Base-by-base conservation (phyloP, 1,139 yeast species). In the Pichia inconspicua region DNA sequence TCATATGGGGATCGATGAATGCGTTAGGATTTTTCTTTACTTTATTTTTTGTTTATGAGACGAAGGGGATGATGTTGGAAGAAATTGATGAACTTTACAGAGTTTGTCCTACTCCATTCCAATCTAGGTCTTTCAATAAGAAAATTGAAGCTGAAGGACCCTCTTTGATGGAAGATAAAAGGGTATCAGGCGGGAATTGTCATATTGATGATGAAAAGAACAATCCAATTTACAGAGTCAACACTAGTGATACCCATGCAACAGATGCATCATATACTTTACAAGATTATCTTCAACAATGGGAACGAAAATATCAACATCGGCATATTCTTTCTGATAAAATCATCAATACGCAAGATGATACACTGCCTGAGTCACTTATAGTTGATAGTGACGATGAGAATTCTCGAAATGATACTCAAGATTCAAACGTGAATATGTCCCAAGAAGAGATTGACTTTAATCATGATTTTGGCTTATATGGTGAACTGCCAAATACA, bases 1-100 rank as follows among this genome's bases (percentile, higher is more conserved):
- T 82, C 64, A 70, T 84, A 47, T 84, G 92, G 92, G 90, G 90
- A 27, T 78, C 85, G 1, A 69, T 79, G 52, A 82, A 81, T 66
- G 69, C 78, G 32, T 67, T 74, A n/a, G 69, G 71, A 25, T 59
- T 69, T 61, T 64, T 78, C 59, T 78, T 74, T 59, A 78, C 78
- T 17, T 77, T 72, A 61, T 73, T 78, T 64, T 71, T 73, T 55
- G 78, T 82, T 45, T 77, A 74, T 59, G 87, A 82, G 66, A 81
- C 88, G 32, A 80, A 78, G 65, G 84, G 85, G 19, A 72, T 80
- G 56, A 69, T 78, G 52, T 72, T 82, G 65, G 88, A 82, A 64
- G 84, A 81, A 60, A 79, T 82, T 55, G 87, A 82, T 62, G 74
- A 69, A 52, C 54, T 73, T 50, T 84, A 82, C 54, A 59, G 66